Base-by-base conservation (phyloP, 371 early-diverging fungal species). In the Zopfochytrium polystomum region DNA sequence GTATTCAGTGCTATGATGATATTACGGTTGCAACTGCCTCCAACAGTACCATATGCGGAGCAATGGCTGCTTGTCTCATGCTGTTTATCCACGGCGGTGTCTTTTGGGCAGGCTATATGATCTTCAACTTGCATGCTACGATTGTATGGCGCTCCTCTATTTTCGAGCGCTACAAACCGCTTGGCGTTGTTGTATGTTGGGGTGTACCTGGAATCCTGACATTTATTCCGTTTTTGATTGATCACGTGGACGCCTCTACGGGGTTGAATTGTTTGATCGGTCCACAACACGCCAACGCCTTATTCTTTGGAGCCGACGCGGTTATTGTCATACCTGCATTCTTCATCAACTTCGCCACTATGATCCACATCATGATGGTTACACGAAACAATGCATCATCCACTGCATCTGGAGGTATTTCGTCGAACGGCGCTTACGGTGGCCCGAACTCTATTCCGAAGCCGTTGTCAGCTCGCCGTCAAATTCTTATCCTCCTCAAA, bases 111-210 rank as follows among this genome's bases (percentile, higher is more conserved):
- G 68, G 78, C 11, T 82, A 80, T 23, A 62, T 86, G 58, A 84
- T 63, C 20, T 47, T 32, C 38, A 47, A 47, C 25, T 22, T 47
- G n/a, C 47, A 86, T 56, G 29, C 83, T 18, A 83, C 82, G 62
- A 83, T 85, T 0, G 86, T 86, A 23, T 84, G 84, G 84, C 74
- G 80, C 58, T 79, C 80, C 5, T 76, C 77, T 42, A 78, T 80
- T 64, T 76, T 86, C 23, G 71, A 76, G 23, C 67, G 75, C 26
- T 77, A 79, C 55, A 84, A 84, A 55, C 62, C 67, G 34, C 38
- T 74, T 25, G 64, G 83, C 7, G 66, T 81, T 51, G 32, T 80
- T 18, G 38, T 85, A 27, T 85, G 86, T 63, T 86, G 85, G 85
- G 83, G 82, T 2, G 62, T 72, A 27, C 80, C 86, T 1, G 35